Base-by-base conservation (phyloP, 164 flowering plant species). In the Vitis riparia region DNA sequence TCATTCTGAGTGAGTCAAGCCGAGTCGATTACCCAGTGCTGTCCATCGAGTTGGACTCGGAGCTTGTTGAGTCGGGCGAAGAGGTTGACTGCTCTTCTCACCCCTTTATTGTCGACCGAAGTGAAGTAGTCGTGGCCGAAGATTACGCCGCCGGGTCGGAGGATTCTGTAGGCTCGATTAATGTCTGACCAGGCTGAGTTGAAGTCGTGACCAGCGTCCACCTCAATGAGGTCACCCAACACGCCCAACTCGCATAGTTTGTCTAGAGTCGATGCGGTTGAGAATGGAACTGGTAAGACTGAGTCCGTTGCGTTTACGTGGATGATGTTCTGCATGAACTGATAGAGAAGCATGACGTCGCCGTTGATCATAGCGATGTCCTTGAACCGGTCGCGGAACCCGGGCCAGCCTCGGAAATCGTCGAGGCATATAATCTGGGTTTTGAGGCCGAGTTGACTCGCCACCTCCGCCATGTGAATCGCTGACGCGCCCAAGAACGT, bases 381-480 rank as follows among this genome's bases (percentile, higher is more conserved):
- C 30, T 44, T 63, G 65, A 87, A 80, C 57, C 68, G 68, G 75
- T 75, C 76, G 8, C 74, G 68, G 66, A 85, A 91, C 16, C 89
- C 89, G 30, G 97, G 86, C 97, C 97, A 91, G 1, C 97, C 97
- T 0, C 97, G 88, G 32, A 91, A 91, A 30, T 91, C 97, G 76
- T 91, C 97, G 15, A 91, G 47, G 78, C 97, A 89, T 27, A 91
- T 74, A 8, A 91, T 88, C 77, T 84, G 89, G 15, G 93, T 79
- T 8, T 70, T 12, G 60, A 89, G 79, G 0, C 90, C 89, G 68
- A 88, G 78, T n/a, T 58, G 19, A 27, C 77, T 76, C n/a, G 92
- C 74, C 63, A 86, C 30, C 56, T 75, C 75, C 50, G 82, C 88
- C 93, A 91, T 89, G 84, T 89, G 91, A 51, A 82, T 82, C 2